These are phyloP conservation scores for Rhododendron simsii DNA, from an alignment of 148 eudicot genomes.

Conservation along the genomic window DNA sequence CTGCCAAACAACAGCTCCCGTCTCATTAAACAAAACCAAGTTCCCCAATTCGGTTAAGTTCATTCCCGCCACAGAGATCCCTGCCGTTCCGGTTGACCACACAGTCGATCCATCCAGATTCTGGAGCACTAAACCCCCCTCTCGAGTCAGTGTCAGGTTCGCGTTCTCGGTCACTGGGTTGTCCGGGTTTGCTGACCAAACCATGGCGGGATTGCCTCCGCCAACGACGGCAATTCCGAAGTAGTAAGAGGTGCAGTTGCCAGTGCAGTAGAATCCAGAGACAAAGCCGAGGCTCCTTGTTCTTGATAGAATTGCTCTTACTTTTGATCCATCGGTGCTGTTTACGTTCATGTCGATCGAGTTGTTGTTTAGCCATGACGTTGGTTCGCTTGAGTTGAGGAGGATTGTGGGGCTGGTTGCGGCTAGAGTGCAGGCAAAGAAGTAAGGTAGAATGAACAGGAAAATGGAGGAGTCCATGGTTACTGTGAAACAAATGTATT, in stretches of 20 bases:
- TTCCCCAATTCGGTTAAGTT: slow-evolving; percentile 13
- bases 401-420: not conserved
- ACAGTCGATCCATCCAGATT: not conserved
- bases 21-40: slow-evolving; percentile 7
- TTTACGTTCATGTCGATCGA: not conserved
- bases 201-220: not conserved
- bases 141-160: not conserved
- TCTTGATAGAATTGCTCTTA: slow-evolving; percentile 3
- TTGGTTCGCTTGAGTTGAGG: not conserved
- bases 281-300: not conserved
- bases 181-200: slow-evolving; percentile 11
- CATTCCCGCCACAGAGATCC: slow-evolving; percentile 1
- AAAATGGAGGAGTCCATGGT: not conserved
- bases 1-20: slow-evolving; percentile 6
- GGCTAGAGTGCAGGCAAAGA: not conserved
- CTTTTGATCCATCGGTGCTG: slow-evolving; percentile 5
- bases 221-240: not conserved
- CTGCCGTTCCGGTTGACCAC: not conserved
- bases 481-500: not conserved
- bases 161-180: not conserved
- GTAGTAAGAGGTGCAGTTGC: not conserved
- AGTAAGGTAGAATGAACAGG: not conserved
- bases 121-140: not conserved
- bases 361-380: slow-evolving; percentile 2
- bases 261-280: slow-evolving; percentile 11